Conservation (phyloP, 305 asterid species). For the Plantago lanceolata region DNA sequence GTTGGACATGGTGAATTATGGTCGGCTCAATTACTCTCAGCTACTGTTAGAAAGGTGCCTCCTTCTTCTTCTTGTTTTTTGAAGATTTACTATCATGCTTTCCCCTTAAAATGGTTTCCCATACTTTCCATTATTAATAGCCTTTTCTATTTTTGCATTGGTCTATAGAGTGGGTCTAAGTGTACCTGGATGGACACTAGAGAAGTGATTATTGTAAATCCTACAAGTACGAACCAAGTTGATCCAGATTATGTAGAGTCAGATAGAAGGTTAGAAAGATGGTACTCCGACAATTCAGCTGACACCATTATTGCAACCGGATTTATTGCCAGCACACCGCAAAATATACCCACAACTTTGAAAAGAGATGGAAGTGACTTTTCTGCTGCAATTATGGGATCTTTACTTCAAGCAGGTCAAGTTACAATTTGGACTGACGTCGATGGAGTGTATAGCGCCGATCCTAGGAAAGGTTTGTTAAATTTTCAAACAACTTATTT, state of each 20-base stretch:
- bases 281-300: slow-evolving; percentile 68
- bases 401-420: slow-evolving; percentile 80
- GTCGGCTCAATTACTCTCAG: slow-evolving; percentile 83
- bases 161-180: slow-evolving; percentile 60
- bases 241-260: slow-evolving; percentile 91
- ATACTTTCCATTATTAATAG: slow-evolving; percentile 5
- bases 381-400: slow-evolving; percentile 98
- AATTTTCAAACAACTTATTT: background rate
- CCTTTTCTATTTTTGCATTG: slow-evolving; percentile 16
- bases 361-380: slow-evolving; percentile 99
- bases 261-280: slow-evolving; percentile 62
- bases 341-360: slow-evolving; percentile 90
- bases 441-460: slow-evolving; percentile 96
- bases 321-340: slow-evolving; percentile 83
- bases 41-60: slow-evolving; percentile 73
- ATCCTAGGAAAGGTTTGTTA: slow-evolving; percentile 81
- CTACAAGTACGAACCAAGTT: slow-evolving; percentile 74
- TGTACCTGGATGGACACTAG: slow-evolving; percentile 94
- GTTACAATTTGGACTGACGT: slow-evolving; percentile 99
- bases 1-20: slow-evolving; percentile 97
- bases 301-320: slow-evolving; percentile 87
- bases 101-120: slow-evolving; percentile 9
- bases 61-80: slow-evolving; percentile 17
- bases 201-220: slow-evolving; percentile 86
- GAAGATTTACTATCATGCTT: slow-evolving; percentile 16